Percentiles rank a stretch among this genome's conserved stretches.
Evolutionary conservation across 2,329 filamentous ascomycete genomes (phyloP).

Genomic region (Epichloe bromicola): DNA sequence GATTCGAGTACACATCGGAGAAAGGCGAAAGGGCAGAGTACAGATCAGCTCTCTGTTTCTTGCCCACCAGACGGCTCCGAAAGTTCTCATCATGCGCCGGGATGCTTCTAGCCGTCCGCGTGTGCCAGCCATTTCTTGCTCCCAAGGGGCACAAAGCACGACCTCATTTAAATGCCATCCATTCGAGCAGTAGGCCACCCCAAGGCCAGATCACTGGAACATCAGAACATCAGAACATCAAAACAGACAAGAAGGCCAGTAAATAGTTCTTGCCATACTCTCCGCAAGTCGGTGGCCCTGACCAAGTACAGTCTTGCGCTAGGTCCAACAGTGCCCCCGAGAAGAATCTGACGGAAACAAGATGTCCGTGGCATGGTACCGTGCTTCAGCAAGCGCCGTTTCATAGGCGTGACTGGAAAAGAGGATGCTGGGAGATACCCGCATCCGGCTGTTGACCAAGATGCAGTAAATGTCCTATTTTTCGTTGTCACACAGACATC

Average conservation of each 20-base stretch:
- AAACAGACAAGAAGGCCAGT: background rate
- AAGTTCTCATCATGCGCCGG: background rate
- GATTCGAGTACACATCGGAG: background rate
- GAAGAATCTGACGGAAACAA: background rate
- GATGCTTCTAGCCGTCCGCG: conserved; percentile 4
- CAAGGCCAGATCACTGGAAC: background rate
- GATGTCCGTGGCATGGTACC: background rate
- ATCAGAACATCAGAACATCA: too few relatives aligned
- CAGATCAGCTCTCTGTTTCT: background rate
- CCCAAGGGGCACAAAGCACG: background rate
- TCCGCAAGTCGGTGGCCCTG: background rate
- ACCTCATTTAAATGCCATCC: background rate
- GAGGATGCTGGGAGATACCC: background rate
- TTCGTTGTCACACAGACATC: background rate
- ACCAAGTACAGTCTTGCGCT: background rate
- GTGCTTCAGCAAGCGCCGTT: background rate
- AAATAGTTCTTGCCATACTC: too few relatives aligned
- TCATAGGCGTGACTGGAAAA: background rate
- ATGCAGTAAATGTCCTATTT: background rate
- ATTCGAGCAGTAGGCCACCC: background rate
- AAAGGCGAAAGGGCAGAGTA: background rate
- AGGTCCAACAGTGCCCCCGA: background rate
- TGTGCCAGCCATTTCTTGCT: background rate
- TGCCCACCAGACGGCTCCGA: background rate
- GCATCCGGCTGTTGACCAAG: background rate